These are phyloP conservation scores for Kwoniella sp. DNA, from an alignment of 768 basidiomycete genomes.

Conservation along the genomic window DNA sequence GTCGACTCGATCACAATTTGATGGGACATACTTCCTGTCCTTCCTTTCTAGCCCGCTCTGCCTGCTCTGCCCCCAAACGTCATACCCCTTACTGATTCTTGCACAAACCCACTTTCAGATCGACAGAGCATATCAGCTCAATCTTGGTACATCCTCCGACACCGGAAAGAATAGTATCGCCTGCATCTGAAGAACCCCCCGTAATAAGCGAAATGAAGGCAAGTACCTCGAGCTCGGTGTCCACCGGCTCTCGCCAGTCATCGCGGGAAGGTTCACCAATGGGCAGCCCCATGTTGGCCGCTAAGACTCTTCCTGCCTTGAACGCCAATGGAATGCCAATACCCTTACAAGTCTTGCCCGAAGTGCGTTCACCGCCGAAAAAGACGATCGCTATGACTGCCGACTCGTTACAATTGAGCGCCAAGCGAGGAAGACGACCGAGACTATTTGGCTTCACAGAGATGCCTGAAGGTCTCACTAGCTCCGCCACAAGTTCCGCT, in stretches of 20 bases:
- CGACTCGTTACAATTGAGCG: conserved; percentile 36
- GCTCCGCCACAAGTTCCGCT: conserved; percentile 31
- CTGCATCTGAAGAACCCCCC: conserved; percentile 17
- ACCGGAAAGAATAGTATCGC: conserved; percentile 35
- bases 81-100: conserved; percentile 6
- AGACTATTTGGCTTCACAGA: conserved; percentile 54
- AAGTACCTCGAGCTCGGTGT: not conserved
- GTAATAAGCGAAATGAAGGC: not conserved
- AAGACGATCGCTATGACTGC: conserved; percentile 35
- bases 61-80: not conserved
- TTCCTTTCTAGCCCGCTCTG: not conserved
- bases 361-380: conserved; percentile 53
- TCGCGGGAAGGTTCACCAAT: conserved; percentile 23
- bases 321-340: conserved; percentile 23
- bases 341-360: conserved; percentile 48
- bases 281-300: conserved; percentile 20
- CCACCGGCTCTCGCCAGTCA: not conserved
- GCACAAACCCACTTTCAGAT: conserved; percentile 11
- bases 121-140: conserved; percentile 30
- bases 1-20: conserved; percentile 1
- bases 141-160: conserved; percentile 51
- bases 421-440: conserved; percentile 42
- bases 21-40: not conserved
- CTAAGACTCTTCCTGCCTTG: conserved; percentile 14
- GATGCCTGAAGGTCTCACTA: conserved; percentile 33